A percentile compares a stretch with the other conserved stretches of the same genome.
phyloP scores from a whole-genome alignment of 495 filamentous ascomycete genomes.

The Daldinia decipiens region DNA sequence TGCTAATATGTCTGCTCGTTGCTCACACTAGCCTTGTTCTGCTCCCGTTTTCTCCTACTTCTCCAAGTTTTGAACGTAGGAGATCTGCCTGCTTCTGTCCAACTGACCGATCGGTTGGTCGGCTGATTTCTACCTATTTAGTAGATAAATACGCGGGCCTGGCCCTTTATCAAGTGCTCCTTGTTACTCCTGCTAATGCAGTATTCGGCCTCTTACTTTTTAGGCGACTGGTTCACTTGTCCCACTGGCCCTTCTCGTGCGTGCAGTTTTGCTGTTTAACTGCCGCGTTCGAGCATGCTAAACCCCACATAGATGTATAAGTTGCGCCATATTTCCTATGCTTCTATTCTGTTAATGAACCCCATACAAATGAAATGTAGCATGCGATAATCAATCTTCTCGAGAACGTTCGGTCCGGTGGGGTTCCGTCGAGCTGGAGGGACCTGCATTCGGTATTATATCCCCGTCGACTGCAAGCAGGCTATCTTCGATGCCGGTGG shows the following conservation, averaged over 20 bases:
- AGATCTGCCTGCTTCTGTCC: background rate
- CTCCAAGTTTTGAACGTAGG: constrained; percentile 2
- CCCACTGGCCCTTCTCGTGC: constrained; percentile 16
- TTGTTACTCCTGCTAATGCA: constrained; percentile 10
- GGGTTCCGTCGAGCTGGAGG: constrained; percentile 39
- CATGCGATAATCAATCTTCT: constrained; percentile 36
- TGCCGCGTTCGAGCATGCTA: constrained; percentile 24
- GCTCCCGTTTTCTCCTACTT: background rate
- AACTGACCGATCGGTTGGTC: background rate
- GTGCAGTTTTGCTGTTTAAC: constrained; percentile 6
- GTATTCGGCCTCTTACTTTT: constrained; percentile 1
- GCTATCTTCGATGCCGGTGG: constrained; percentile 45
- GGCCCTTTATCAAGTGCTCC: background rate
- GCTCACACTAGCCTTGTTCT: background rate
- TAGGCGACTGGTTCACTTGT: constrained; percentile 5
- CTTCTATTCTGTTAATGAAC: constrained; percentile 25
- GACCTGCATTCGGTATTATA: constrained; percentile 44
- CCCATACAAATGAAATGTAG: constrained; percentile 33
- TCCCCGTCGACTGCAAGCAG: constrained; percentile 49
- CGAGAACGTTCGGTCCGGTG: constrained; percentile 43
- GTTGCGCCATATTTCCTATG: constrained; percentile 19
- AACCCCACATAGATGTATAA: constrained; percentile 39
- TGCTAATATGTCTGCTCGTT: constrained; percentile 15
- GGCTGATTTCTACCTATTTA: background rate
- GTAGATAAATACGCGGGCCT: background rate